Percentiles rank a stretch among this genome's conserved stretches.
These are phyloP conservation scores for Epichloe gansuensis DNA, from an alignment of 2,329 filamentous ascomycete species.

Conservation along the genomic window DNA sequence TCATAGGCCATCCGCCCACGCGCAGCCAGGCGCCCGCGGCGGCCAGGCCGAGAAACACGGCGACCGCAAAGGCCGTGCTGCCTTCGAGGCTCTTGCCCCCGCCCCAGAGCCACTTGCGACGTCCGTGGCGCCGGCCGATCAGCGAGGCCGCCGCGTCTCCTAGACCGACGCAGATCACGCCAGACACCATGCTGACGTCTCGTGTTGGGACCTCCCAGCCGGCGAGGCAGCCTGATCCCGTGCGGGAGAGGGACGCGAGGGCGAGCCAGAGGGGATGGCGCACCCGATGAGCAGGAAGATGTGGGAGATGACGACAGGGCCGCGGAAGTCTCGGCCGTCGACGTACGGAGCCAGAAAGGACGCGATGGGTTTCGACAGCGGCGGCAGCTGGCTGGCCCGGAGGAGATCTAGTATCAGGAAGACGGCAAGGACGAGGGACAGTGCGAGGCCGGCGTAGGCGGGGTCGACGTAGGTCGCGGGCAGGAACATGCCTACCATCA, in stretches of 20 bases:
- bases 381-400: constrained; percentile 81
- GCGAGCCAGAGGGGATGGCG: constrained; percentile 85
- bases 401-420: constrained; percentile 86
- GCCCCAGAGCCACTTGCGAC: constrained; percentile 89
- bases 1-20: constrained; percentile 61
- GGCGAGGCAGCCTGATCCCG: constrained; percentile 39
- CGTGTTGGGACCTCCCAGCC: constrained; percentile 67
- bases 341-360: constrained; percentile 86
- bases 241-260: constrained; percentile 55
- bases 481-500: constrained; percentile 94
- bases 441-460: constrained; percentile 64
- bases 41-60: constrained; percentile 65
- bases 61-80: constrained; percentile 64
- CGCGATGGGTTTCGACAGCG: constrained; percentile 74
- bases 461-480: constrained; percentile 82
- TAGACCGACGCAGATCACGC: constrained; percentile 87
- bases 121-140: constrained; percentile 75
- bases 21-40: constrained; percentile 62
- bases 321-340: constrained; percentile 82
- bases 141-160: constrained; percentile 89
- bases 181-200: constrained; percentile 82
- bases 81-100: constrained; percentile 94
- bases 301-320: constrained; percentile 89
- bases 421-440: constrained; percentile 67
- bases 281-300: constrained; percentile 94